Base-by-base conservation (phyloP, 1,284 basidiomycete species). In the Coniferiporia weirii region DNA sequence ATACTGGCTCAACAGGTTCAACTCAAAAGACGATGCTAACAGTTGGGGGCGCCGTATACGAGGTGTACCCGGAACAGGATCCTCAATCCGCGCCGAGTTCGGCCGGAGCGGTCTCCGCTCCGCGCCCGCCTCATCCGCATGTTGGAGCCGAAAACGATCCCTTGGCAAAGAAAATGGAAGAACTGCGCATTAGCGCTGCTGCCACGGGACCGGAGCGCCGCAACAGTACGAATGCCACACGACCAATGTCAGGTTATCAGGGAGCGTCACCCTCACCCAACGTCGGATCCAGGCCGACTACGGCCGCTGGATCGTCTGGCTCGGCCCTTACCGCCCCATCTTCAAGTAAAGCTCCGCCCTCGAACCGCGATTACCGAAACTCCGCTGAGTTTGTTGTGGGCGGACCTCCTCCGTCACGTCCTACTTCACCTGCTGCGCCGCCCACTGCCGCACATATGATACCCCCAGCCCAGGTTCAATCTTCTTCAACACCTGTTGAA, bases 311-410 rank as follows among this genome's bases (percentile, higher is more conserved):
- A 15, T 36, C 63, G 9, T 36, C 67, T 7, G 40, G 34, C 32
- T 44, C 38, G 57, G 53, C 52, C 46, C 54, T 56, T 22, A 51
- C 49, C 27, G 56, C 52, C 12, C 50, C 53, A 35, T 34, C 50
- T 13, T 35, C 56, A 45, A 60, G 48, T 22, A 58, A 36, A n/a
- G 56, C 54, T 10, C 54, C 50, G 45, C 54, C 56, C 6, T 15
- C 9, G 7, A 64, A 65, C 50, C 70, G 68, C 17, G 83, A 87
- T 67, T 88, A 86, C 63, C 79, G 83, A 55, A 83, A 65, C 63
- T 76, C 73, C 38, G 92, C 88, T 0, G 87, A 93, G 58, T 67
- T 83, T 40, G 80, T 95, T 19, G 89, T 94, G 15, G 93, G 93
- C 13, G 71, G 76, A 0, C 85, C 89, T 65, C 89, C 91, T 32